Conservation (phyloP, 1,139 yeast species). For the Sugiyamaella japonica region DNA sequence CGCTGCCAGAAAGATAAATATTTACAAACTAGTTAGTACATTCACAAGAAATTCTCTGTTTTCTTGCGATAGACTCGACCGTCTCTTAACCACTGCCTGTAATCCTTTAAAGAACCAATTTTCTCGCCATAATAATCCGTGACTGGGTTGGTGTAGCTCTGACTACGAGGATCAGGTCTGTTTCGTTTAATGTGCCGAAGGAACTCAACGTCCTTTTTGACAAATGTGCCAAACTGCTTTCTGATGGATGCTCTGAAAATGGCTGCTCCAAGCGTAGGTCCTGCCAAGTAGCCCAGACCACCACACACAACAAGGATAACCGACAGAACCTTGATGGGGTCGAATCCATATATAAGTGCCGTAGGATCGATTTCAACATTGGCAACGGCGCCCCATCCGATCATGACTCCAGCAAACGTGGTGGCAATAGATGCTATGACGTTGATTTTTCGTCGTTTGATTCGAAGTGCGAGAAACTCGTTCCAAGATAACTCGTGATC, state of each 20-base stretch:
- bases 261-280: slow-evolving; percentile 77
- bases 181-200: slow-evolving; percentile 69
- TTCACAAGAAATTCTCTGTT: slow-evolving; percentile 70
- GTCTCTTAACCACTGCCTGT: slow-evolving; percentile 95
- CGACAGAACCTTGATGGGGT: slow-evolving; percentile 67
- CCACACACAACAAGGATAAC: slow-evolving; percentile 66
- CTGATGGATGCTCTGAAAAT: slow-evolving; percentile 59
- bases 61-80: slow-evolving; percentile 88
- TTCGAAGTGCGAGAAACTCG: slow-evolving; percentile 73
- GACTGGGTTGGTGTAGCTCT: slow-evolving; percentile 89
- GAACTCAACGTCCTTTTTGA: slow-evolving; percentile 66
- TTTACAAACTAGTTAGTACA: slow-evolving; percentile 1
- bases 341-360: slow-evolving; percentile 78
- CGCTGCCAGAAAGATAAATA: slow-evolving; percentile 11
- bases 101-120: slow-evolving; percentile 80
- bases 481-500: slow-evolving; percentile 57
- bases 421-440: slow-evolving; percentile 65
- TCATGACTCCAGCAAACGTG: slow-evolving; percentile 64
- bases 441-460: slow-evolving; percentile 71
- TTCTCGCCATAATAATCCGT: slow-evolving; percentile 98
- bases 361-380: slow-evolving; percentile 83
- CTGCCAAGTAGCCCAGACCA: slow-evolving; percentile 74
- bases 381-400: slow-evolving; percentile 75
- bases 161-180: slow-evolving; percentile 93
- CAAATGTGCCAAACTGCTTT: slow-evolving; percentile 45